Evolutionary conservation across 306 rosid species (phyloP).

Genomic region (Trifolium repens): DNA sequence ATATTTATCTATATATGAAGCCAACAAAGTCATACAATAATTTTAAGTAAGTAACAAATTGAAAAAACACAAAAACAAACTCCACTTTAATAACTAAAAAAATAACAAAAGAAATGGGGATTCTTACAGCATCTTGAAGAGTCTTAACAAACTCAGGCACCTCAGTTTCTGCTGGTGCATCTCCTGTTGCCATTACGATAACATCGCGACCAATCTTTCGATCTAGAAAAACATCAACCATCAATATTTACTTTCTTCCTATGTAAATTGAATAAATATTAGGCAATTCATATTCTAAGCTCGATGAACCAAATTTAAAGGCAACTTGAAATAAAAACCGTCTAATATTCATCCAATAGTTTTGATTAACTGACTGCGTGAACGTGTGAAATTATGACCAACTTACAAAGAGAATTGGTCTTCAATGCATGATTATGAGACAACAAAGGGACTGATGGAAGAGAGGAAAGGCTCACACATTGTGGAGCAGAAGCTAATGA

Average conservation of each 20-base stretch:
- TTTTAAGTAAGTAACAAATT: too few relatives aligned
- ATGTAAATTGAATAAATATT: not conserved
- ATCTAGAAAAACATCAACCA: constrained; percentile 5
- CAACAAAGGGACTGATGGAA: constrained; percentile 58
- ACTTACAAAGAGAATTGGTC: constrained; percentile 69
- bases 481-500: constrained; percentile 64
- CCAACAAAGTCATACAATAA: too few relatives aligned
- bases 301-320: not conserved
- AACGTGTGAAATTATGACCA: not conserved
- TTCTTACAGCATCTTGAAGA: too few relatives aligned
- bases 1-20: too few relatives aligned
- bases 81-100: too few relatives aligned
- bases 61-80: too few relatives aligned
- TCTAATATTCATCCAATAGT: not conserved
- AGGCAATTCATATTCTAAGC: not conserved
- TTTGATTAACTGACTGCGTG: not conserved
- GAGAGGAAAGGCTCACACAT: constrained; percentile 74
- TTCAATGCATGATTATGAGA: constrained; percentile 70
- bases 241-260: not conserved
- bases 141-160: too few relatives aligned
- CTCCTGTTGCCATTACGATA: too few relatives aligned
- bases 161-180: too few relatives aligned
- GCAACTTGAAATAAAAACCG: not conserved
- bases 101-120: too few relatives aligned
- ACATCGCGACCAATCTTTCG: too few relatives aligned